Evolutionary conservation across 2,329 filamentous ascomycete species (phyloP).

Genomic region (Aaosphaeria pasadenensis): DNA sequence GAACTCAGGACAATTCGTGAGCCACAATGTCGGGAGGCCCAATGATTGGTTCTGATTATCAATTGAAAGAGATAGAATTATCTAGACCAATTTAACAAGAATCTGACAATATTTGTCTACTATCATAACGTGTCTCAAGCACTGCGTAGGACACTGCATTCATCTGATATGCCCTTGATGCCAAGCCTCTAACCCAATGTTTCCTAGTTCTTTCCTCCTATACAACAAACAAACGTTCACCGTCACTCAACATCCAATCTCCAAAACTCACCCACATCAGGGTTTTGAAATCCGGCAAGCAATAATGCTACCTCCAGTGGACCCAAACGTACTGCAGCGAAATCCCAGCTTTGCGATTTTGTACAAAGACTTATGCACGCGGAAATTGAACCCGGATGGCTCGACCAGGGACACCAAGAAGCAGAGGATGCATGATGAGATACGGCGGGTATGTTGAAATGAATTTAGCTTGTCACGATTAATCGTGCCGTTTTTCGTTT

Average conservation of each 20-base stretch:
- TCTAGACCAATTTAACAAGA: no score
- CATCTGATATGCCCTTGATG: no score
- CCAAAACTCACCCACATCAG: background rate
- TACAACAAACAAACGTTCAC: background rate
- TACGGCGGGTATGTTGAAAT: conserved; percentile 32
- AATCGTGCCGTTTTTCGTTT: no score
- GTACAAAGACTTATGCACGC: conserved; percentile 43
- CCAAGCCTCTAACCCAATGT: conserved; percentile 1
- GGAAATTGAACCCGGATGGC: conserved; percentile 44
- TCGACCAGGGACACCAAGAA: conserved; percentile 42
- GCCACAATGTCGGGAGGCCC: background rate
- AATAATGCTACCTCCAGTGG: conserved; percentile 43
- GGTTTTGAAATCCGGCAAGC: background rate
- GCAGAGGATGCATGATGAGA: conserved; percentile 40
- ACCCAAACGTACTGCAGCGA: conserved; percentile 31
- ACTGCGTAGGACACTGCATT: no score
- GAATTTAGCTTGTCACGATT: background rate
- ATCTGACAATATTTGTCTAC: no score
- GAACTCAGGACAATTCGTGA: conserved; percentile 8
- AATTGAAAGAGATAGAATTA: no score
- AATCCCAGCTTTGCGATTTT: conserved; percentile 46
- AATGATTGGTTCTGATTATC: no score
- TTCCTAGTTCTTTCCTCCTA: background rate
- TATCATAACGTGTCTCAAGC: no score
- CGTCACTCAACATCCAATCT: background rate